These are phyloP conservation scores for Heliosperma pusillum DNA, from an alignment of 148 eudicot genomes.

Conservation along the genomic window DNA sequence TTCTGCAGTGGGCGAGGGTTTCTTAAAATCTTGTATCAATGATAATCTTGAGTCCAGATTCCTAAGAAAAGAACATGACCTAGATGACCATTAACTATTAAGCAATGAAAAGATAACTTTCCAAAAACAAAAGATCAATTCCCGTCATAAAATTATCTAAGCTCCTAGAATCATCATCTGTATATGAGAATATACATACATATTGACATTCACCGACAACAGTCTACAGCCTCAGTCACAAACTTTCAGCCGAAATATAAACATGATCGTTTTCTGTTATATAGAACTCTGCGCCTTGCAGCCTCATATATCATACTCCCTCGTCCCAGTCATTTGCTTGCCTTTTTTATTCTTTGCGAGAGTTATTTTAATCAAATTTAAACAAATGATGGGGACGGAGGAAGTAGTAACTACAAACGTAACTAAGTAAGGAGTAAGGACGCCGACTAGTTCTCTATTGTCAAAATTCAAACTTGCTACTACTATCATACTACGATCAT, in stretches of 20 bases:
- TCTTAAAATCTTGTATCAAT: neutral
- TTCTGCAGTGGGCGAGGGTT: neutral
- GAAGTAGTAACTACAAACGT: too few species aligned
- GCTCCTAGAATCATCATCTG: neutral
- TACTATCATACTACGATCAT: neutral
- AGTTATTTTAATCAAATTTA: too few species aligned
- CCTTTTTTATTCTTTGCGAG: too few species aligned
- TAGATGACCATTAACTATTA: neutral
- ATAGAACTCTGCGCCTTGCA: neutral
- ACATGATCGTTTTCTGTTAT: neutral
- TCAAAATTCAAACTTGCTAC: too few species aligned
- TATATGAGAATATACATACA: neutral
- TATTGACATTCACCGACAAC: neutral
- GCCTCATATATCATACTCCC: neutral
- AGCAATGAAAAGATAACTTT: neutral
- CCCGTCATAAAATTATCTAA: neutral
- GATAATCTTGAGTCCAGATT: neutral
- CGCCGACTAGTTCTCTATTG: too few species aligned
- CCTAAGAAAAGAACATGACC: neutral
- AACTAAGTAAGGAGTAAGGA: too few species aligned
- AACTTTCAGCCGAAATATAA: neutral
- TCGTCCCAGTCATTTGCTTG: too few species aligned
- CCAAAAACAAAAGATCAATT: neutral
- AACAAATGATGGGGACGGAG: too few species aligned
- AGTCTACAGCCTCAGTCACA: neutral